Evolutionary conservation across 176 grass and related monocot species (phyloP).

Genomic region (Paspalum vaginatum): DNA sequence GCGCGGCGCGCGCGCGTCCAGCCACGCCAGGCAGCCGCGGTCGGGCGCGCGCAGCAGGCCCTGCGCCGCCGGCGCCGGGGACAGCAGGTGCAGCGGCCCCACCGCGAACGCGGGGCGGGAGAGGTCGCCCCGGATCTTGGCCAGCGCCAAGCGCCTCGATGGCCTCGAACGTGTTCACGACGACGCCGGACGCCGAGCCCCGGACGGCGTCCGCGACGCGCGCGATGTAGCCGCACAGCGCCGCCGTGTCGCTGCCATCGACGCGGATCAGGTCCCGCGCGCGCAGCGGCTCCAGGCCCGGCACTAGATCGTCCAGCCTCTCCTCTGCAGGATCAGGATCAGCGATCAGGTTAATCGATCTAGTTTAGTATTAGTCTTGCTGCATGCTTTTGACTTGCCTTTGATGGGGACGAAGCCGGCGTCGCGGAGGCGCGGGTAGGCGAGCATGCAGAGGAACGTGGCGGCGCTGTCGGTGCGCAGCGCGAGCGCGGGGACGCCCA

Average conservation of each 20-base stretch:
- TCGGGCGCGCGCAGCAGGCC: neutral
- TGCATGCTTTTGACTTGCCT: neutral
- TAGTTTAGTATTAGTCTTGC: no score
- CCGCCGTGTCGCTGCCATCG: neutral
- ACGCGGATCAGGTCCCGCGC: constrained; percentile 29
- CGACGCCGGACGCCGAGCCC: neutral
- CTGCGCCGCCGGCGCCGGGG: neutral
- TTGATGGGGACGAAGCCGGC: neutral
- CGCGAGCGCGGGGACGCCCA: constrained; percentile 14
- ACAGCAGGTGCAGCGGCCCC: constrained; percentile 36
- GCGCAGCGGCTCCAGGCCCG: neutral
- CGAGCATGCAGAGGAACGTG: neutral
- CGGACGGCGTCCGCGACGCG: neutral
- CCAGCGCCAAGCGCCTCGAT: constrained; percentile 22
- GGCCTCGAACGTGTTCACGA: constrained; percentile 34
- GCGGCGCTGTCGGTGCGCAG: constrained; percentile 1
- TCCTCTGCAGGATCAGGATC: neutral
- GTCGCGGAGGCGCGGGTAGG: neutral
- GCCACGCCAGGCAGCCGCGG: constrained; percentile 31
- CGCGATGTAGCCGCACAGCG: neutral
- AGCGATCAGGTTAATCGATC: no score
- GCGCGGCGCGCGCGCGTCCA: neutral
- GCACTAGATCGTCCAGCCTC: neutral
- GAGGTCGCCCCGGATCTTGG: neutral
- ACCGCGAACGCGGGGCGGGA: constrained; percentile 27